Conservation (phyloP, 805 yeast genomes). For the Candida railenensis region DNA sequence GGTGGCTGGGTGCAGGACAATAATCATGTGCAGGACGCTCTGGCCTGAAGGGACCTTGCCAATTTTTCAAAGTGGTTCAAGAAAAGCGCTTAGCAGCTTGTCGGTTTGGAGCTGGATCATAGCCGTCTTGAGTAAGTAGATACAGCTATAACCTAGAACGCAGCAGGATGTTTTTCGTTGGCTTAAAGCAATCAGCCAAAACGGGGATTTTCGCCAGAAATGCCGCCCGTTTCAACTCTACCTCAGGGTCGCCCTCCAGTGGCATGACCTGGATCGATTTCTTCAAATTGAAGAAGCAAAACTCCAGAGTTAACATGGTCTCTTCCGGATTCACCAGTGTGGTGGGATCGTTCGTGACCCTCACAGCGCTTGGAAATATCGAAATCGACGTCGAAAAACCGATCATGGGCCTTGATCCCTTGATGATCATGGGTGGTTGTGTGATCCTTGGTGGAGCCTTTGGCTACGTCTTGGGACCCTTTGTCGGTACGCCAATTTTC, state of each 20-base stretch:
- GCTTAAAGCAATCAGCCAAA: background rate
- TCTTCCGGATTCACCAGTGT: conserved; percentile 70
- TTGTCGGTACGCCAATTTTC: conserved; percentile 71
- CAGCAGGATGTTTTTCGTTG: background rate
- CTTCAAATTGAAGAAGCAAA: conserved; percentile 70
- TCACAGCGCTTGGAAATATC: conserved; percentile 73
- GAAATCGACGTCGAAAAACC: conserved; percentile 87
- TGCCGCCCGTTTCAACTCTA: conserved; percentile 21
- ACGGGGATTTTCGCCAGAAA: background rate
- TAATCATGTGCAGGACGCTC: background rate
- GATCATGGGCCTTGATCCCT: conserved; percentile 86
- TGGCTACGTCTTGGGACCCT: conserved; percentile 84
- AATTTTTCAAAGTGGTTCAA: background rate
- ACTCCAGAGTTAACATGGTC: conserved; percentile 65
- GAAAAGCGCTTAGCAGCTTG: background rate
- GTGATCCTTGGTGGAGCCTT: conserved; percentile 68
- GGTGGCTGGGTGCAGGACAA: background rate
- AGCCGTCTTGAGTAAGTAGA: no score
- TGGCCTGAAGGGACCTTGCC: background rate
- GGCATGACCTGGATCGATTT: conserved; percentile 76
- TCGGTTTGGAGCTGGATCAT: background rate
- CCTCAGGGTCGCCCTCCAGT: conserved; percentile 9
- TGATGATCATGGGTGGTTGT: conserved; percentile 74
- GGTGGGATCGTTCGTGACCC: conserved; percentile 63
- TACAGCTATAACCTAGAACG: no score